These are phyloP conservation scores for Fusarium nelsonii DNA, from an alignment of 2,329 filamentous ascomycete species.

Conservation along the genomic window DNA sequence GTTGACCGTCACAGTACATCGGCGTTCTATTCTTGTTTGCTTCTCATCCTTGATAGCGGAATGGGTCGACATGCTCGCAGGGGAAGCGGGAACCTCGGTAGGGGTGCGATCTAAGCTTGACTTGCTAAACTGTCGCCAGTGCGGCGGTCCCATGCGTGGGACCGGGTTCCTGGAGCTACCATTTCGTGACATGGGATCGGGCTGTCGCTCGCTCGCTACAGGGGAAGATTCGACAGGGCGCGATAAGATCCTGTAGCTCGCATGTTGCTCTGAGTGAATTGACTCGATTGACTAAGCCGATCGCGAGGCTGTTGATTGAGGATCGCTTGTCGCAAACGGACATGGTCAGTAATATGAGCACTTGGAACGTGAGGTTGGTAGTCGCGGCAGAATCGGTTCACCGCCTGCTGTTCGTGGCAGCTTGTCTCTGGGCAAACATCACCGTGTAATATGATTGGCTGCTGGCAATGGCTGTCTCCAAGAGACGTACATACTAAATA, in stretches of 20 bases:
- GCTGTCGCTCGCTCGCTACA: slow-evolving; percentile 40
- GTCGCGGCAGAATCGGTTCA: slow-evolving; percentile 49
- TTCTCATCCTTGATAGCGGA: slow-evolving; percentile 59
- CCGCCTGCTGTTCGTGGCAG: slow-evolving; percentile 45
- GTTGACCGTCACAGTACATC: slow-evolving; percentile 71
- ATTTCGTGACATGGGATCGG: slow-evolving; percentile 49
- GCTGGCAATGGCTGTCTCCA: background rate
- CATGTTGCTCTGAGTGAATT: slow-evolving; percentile 40
- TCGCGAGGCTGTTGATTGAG: slow-evolving; percentile 10
- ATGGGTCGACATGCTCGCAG: slow-evolving; percentile 63
- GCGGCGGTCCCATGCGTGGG: slow-evolving; percentile 60
- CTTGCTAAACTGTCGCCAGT: slow-evolving; percentile 66
- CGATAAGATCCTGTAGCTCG: slow-evolving; percentile 38
- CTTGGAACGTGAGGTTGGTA: slow-evolving; percentile 38
- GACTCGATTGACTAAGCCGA: slow-evolving; percentile 21
- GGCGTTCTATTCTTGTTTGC: slow-evolving; percentile 57
- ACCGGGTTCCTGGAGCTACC: slow-evolving; percentile 44
- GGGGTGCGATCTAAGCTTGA: slow-evolving; percentile 60
- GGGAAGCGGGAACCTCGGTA: slow-evolving; percentile 58
- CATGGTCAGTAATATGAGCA: slow-evolving; percentile 21
- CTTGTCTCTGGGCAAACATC: background rate
- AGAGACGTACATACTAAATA: too few species aligned
- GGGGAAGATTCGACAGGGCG: slow-evolving; percentile 31
- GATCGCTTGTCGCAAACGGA: slow-evolving; percentile 26
- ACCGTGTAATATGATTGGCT: slow-evolving; percentile 37